phyloP scores from a whole-genome alignment of 805 yeast genomes.

The Vanderwaltozyma polyspora region DNA sequence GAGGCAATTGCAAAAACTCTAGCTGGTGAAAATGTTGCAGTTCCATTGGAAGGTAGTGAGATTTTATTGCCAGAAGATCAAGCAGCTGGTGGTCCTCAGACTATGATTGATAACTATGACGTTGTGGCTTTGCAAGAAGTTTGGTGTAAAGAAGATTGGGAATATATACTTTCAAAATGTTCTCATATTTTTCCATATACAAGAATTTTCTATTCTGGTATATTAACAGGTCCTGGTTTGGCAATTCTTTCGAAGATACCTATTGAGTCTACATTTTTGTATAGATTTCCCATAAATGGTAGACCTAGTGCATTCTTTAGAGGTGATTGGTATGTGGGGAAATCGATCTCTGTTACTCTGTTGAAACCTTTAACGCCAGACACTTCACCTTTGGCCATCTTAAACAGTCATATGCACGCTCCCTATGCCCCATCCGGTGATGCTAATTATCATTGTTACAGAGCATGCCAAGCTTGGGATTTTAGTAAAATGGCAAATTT shows the following conservation, averaged over 20 bases:
- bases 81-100: background rate
- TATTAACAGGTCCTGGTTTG: slow-evolving; percentile 86
- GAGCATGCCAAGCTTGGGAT: slow-evolving; percentile 97
- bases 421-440: slow-evolving; percentile 80
- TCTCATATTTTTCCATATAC: slow-evolving; percentile 43
- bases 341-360: slow-evolving; percentile 66
- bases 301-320: slow-evolving; percentile 86
- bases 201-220: slow-evolving; percentile 71
- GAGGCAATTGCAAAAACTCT: slow-evolving; percentile 62
- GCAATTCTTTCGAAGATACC: slow-evolving; percentile 78
- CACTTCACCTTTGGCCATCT: slow-evolving; percentile 54
- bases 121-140: slow-evolving; percentile 89
- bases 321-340: slow-evolving; percentile 98
- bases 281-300: slow-evolving; percentile 86
- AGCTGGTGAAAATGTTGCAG: slow-evolving; percentile 23
- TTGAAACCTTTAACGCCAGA: slow-evolving; percentile 40
- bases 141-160: slow-evolving; percentile 85
- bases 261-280: slow-evolving; percentile 64
- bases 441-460: slow-evolving; percentile 79
- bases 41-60: slow-evolving; percentile 11
- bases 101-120: slow-evolving; percentile 21
- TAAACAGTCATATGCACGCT: slow-evolving; percentile 96
- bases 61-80: background rate
- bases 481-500: slow-evolving; percentile 54
- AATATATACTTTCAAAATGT: slow-evolving; percentile 41